Conservation (phyloP, 2,329 filamentous ascomycete genomes). For the Colletotrichum tanaceti region DNA sequence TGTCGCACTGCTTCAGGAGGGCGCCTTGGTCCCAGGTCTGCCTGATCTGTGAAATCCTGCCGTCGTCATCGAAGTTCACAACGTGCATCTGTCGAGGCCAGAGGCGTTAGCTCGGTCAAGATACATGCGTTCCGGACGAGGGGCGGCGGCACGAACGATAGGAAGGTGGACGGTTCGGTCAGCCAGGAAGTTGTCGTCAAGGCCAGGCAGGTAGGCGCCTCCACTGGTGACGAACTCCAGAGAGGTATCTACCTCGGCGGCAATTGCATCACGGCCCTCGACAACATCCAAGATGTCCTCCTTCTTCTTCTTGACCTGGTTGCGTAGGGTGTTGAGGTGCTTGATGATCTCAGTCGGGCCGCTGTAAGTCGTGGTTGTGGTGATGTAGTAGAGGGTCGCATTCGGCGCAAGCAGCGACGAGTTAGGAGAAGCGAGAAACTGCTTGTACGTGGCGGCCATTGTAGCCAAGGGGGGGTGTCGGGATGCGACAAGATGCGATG, state of each 20-base stretch:
- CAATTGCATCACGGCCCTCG: constrained; percentile 76
- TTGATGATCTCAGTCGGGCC: constrained; percentile 82
- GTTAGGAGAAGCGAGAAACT: constrained; percentile 76
- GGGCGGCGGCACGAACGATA: constrained; percentile 72
- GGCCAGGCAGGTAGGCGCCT: constrained; percentile 84
- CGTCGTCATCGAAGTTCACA: constrained; percentile 80
- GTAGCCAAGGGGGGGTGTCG: constrained; percentile 23
- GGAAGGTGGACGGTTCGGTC: constrained; percentile 83
- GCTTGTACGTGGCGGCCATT: constrained; percentile 70
- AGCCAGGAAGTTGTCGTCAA: constrained; percentile 94
- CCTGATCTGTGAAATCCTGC: constrained; percentile 87
- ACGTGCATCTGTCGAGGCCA: constrained; percentile 76
- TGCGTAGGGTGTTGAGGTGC: constrained; percentile 78
- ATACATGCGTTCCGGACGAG: neutral
- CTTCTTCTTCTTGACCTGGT: constrained; percentile 84
- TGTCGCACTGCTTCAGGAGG: constrained; percentile 90
- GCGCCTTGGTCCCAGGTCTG: constrained; percentile 96
- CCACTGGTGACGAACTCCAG: constrained; percentile 85
- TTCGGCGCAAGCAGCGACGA: constrained; percentile 71
- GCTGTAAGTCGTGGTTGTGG: constrained; percentile 80
- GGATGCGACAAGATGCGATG: constrained; percentile 34
- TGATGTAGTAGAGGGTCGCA: constrained; percentile 86
- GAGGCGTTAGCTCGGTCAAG: constrained; percentile 20
- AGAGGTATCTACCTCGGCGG: constrained; percentile 82
- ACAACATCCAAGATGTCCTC: constrained; percentile 80